These are phyloP conservation scores for Corynespora cassiicola DNA, from an alignment of 2,329 filamentous ascomycete species.

Conservation along the genomic window DNA sequence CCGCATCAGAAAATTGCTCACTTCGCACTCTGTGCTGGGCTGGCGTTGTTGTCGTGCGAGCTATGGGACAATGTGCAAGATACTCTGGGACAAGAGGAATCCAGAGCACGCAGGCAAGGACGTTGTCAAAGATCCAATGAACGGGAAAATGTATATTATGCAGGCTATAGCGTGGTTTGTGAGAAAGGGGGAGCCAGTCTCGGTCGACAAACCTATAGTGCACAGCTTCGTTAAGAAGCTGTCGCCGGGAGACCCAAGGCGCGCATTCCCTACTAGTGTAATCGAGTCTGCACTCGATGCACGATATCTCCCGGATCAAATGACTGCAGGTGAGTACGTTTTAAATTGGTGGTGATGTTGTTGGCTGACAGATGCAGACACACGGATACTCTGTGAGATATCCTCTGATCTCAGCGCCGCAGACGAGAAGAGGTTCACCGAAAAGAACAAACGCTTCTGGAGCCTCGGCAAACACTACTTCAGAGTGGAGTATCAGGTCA, in stretches of 20 bases:
- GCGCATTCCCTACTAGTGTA: conserved; percentile 40
- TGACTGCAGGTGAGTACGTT: conserved; percentile 32
- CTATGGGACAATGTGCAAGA: conserved; percentile 47
- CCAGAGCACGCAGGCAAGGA: conserved; percentile 33
- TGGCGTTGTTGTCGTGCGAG: conserved; percentile 46
- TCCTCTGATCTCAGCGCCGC: conserved; percentile 37
- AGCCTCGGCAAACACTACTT: conserved; percentile 38
- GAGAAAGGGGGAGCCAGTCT: conserved; percentile 42
- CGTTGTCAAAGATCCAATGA: conserved; percentile 34
- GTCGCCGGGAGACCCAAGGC: conserved; percentile 35
- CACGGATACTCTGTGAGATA: conserved; percentile 44
- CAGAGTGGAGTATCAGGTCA: conserved; percentile 43
- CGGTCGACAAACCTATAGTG: conserved; percentile 38
- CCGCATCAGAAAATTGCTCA: conserved; percentile 56
- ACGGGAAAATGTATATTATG: conserved; percentile 43
- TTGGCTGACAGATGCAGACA: conserved; percentile 21
- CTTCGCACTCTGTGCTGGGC: conserved; percentile 51
- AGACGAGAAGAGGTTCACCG: conserved; percentile 40
- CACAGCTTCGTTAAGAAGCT: conserved; percentile 43
- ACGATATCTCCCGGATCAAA: conserved; percentile 30
- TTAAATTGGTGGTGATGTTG: too few species aligned
- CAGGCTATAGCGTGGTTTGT: conserved; percentile 48
- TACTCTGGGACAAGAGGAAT: conserved; percentile 42
- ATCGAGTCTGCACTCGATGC: conserved; percentile 35
- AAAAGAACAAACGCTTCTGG: conserved; percentile 47